Conservation (phyloP, 768 basidiomycete species). For the Pholiota microspora region DNA sequence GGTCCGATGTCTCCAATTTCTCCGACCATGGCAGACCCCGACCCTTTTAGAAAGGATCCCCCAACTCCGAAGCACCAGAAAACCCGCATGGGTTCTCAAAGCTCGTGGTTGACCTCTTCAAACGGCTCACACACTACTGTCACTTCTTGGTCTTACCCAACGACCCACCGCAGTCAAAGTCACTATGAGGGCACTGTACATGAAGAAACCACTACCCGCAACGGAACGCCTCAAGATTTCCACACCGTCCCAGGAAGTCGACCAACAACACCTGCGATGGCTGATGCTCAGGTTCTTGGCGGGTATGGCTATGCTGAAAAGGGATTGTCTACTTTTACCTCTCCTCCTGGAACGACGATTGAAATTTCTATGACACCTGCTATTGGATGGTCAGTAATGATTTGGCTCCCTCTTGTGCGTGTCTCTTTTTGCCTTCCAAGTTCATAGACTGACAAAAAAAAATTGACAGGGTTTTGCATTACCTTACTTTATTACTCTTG, state of each 20-base stretch:
- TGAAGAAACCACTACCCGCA: constrained; percentile 21
- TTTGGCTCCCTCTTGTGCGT: constrained; percentile 72
- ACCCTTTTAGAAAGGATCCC: constrained; percentile 63
- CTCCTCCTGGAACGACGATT: constrained; percentile 42
- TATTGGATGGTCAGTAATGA: constrained; percentile 61
- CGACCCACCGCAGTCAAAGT: constrained; percentile 31
- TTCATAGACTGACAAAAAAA: neutral
- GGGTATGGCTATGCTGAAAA: constrained; percentile 72
- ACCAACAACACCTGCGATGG: constrained; percentile 51
- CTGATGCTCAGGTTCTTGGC: constrained; percentile 61
- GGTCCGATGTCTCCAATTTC: constrained; percentile 44
- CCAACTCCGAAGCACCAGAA: constrained; percentile 38
- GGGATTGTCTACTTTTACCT: constrained; percentile 44
- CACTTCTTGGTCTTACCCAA: constrained; percentile 70
- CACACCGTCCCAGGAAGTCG: constrained; percentile 42
- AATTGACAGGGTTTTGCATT: constrained; percentile 50
- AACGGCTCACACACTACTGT: constrained; percentile 54
- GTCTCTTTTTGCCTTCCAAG: neutral
- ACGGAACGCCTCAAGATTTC: constrained; percentile 39
- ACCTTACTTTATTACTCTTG: constrained; percentile 55
- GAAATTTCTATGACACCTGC: constrained; percentile 56
- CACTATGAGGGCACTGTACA: constrained; percentile 25
- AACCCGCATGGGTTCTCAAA: constrained; percentile 59
- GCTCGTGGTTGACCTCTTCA: constrained; percentile 71
- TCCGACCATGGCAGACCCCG: constrained; percentile 47